phyloP scores from a whole-genome alignment of 2,329 filamentous ascomycete genomes.

The Hymenoscyphus infarciens region DNA sequence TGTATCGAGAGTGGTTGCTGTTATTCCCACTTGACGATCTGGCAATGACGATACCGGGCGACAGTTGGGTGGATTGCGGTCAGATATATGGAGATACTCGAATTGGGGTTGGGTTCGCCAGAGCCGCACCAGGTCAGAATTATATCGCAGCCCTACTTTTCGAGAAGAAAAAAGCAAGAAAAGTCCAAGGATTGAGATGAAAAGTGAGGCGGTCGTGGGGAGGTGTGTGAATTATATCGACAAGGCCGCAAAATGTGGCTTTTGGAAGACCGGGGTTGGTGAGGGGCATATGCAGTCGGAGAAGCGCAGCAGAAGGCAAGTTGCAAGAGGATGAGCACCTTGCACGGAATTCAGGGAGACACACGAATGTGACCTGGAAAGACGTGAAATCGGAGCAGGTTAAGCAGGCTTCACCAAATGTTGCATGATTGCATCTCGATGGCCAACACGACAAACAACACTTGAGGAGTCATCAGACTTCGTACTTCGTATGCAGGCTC shows the following conservation, averaged over 20 bases:
- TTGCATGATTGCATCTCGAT: conserved; percentile 2
- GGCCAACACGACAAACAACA: background rate
- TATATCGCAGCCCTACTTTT: conserved; percentile 4
- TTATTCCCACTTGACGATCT: background rate
- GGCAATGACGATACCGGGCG: conserved; percentile 12
- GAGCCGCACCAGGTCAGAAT: conserved; percentile 5
- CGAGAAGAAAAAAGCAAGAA: background rate
- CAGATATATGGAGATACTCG: background rate
- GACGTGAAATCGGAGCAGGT: background rate
- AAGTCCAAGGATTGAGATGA: background rate
- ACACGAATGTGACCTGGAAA: background rate
- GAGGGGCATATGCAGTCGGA: background rate
- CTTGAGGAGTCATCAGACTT: background rate
- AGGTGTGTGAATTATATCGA: background rate
- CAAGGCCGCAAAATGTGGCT: background rate
- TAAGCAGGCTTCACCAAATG: background rate
- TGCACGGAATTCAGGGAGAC: background rate
- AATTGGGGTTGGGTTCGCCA: conserved; percentile 1
- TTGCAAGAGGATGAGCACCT: background rate
- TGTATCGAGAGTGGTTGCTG: background rate
- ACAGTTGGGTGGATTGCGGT: background rate
- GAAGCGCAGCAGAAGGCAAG: background rate
- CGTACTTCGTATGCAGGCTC: background rate
- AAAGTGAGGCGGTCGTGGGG: conserved; percentile 11
- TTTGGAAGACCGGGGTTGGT: background rate